phyloP scores from a whole-genome alignment of 495 filamentous ascomycete genomes.

The Corynascus novoguineensis region DNA sequence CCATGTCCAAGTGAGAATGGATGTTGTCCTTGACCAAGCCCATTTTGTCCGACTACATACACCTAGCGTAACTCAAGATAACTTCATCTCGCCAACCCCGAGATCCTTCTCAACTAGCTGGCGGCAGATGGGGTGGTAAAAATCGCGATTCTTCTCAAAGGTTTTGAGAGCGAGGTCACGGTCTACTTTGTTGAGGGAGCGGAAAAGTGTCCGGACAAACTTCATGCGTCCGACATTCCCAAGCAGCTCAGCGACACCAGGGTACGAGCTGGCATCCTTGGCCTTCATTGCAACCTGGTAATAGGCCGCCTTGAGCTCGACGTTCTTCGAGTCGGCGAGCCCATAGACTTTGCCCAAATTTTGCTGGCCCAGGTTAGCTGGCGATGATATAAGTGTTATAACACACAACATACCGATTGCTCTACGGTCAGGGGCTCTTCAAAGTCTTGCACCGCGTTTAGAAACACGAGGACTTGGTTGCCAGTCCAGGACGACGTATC shows the following conservation, averaged over 20 bases:
- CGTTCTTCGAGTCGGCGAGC: constrained; percentile 64
- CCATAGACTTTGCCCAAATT: constrained; percentile 68
- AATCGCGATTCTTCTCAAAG: constrained; percentile 79
- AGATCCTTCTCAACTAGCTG: constrained; percentile 81
- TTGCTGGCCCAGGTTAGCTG: constrained; percentile 33
- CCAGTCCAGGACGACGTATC: constrained; percentile 71
- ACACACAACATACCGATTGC: constrained; percentile 39
- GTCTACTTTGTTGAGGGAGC: constrained; percentile 66
- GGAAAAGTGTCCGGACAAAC: constrained; percentile 82
- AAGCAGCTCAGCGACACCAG: constrained; percentile 65
- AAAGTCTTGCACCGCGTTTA: constrained; percentile 68
- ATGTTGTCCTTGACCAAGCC: no score
- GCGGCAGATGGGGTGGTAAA: constrained; percentile 94
- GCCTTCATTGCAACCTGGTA: constrained; percentile 71
- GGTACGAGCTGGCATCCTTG: constrained; percentile 58
- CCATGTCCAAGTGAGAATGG: no score
- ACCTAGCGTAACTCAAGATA: not conserved
- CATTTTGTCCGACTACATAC: no score
- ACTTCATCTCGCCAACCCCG: constrained; percentile 26
- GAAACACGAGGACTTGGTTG: constrained; percentile 85
- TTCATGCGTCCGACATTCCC: constrained; percentile 91
- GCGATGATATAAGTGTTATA: not conserved
- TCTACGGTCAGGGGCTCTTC: constrained; percentile 54
- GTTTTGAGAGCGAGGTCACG: constrained; percentile 68
- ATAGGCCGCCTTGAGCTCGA: constrained; percentile 76